Percentiles rank a stretch among this genome's conserved stretches.
Evolutionary conservation across 2,329 filamentous ascomycete genomes (phyloP).

Genomic region (Neofusicoccum laricinum): DNA sequence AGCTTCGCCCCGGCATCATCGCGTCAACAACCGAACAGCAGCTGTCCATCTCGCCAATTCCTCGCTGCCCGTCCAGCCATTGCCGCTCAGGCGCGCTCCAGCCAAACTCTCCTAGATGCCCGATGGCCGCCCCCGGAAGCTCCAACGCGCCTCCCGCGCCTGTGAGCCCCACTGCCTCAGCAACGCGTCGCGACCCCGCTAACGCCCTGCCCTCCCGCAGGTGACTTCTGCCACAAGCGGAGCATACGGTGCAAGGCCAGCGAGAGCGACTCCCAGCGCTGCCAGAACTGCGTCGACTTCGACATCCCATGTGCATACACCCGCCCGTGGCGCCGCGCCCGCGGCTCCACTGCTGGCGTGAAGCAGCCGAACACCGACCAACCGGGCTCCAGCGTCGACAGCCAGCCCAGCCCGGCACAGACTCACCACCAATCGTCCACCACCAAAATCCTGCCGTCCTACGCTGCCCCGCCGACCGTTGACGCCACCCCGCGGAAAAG

Average conservation of each 20-base stretch:
- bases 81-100: conserved; percentile 8
- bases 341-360: background rate
- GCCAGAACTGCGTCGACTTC: conserved; percentile 52
- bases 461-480: background rate
- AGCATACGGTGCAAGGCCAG: conserved; percentile 45
- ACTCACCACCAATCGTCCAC: background rate
- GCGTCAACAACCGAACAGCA: conserved; percentile 4
- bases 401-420: background rate
- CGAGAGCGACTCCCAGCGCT: conserved; percentile 36
- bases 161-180: conserved; percentile 19
- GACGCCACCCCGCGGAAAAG: conserved; percentile 7
- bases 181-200: background rate
- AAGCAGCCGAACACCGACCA: background rate
- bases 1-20: background rate
- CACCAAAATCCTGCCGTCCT: background rate
- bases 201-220: conserved; percentile 3
- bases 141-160: conserved; percentile 35
- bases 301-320: conserved; percentile 49
- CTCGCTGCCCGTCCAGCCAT: background rate
- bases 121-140: conserved; percentile 31
- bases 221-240: conserved; percentile 51
- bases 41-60: background rate
- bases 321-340: conserved; percentile 40
- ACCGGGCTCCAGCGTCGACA: background rate
- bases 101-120: conserved; percentile 17